Percentiles rank a stretch among this genome's conserved stretches.
Conservation (phyloP, 2,329 filamentous ascomycete species). For the Exserohilum rostratum region DNA sequence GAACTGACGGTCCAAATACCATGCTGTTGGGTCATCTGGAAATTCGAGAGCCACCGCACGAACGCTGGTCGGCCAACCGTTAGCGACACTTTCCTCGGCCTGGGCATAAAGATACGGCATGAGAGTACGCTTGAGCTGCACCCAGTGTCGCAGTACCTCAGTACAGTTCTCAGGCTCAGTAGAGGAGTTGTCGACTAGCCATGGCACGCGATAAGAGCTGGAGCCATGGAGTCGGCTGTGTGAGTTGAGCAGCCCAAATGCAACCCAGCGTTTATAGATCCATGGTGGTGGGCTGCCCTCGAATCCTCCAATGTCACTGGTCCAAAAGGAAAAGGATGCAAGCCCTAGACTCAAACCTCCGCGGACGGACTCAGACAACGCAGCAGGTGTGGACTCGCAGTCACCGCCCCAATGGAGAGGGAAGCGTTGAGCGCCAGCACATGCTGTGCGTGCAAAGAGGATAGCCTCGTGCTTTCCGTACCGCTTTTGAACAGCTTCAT, state of each 20-base stretch:
- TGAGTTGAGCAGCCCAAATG: conserved; percentile 73
- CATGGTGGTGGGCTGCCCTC: conserved; percentile 70
- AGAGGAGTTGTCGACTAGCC: conserved; percentile 71
- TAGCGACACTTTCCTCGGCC: conserved; percentile 56
- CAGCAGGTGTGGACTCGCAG: conserved; percentile 75
- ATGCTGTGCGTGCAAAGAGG: conserved; percentile 71
- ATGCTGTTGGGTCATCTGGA: conserved; percentile 70
- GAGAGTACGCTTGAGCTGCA: conserved; percentile 60
- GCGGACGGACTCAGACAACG: conserved; percentile 73
- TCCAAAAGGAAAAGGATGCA: conserved; percentile 71
- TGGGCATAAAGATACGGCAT: conserved; percentile 65
- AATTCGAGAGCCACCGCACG: conserved; percentile 73
- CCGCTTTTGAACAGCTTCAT: conserved; percentile 65
- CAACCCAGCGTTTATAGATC: conserved; percentile 79
- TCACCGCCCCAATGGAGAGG: conserved; percentile 73
- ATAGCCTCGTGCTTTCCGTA: conserved; percentile 62
- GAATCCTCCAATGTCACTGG: conserved; percentile 73
- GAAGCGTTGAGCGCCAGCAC: conserved; percentile 71
- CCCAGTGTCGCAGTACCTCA: conserved; percentile 61
- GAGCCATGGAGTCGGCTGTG: conserved; percentile 75
- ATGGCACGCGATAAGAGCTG: conserved; percentile 74
- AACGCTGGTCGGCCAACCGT: conserved; percentile 65
- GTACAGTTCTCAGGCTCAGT: conserved; percentile 55
- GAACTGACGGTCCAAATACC: conserved; percentile 73
- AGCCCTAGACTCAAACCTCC: conserved; percentile 69